phyloP scores from a whole-genome alignment of 2,329 filamentous ascomycete genomes.

The Colletotrichum zoysiae region DNA sequence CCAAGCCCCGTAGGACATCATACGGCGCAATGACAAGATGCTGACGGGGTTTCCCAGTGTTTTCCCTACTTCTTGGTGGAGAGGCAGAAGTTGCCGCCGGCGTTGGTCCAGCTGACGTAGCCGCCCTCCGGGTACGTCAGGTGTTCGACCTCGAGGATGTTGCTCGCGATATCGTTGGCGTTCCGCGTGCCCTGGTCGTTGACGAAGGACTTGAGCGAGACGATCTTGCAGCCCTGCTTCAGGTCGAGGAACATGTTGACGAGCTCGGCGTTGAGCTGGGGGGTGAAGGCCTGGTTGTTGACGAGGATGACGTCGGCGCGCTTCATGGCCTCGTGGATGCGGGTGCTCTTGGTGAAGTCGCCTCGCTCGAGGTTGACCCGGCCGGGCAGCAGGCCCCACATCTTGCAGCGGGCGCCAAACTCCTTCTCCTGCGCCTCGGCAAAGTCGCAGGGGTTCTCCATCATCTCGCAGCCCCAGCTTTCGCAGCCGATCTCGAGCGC shows the following conservation, averaged over 20 bases:
- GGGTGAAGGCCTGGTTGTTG: conserved; percentile 97
- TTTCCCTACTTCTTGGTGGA: conserved; percentile 77
- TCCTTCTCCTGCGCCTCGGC: conserved; percentile 85
- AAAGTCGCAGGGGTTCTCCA: conserved; percentile 88
- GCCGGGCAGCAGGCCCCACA: conserved; percentile 90
- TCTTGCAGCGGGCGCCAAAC: conserved; percentile 84
- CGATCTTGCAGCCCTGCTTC: conserved; percentile 89
- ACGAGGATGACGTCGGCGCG: conserved; percentile 95
- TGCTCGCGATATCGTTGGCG: conserved; percentile 82
- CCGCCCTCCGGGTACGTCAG: conserved; percentile 67
- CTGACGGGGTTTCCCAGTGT: conserved; percentile 46
- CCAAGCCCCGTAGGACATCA: conserved; percentile 40
- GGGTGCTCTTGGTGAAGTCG: conserved; percentile 82
- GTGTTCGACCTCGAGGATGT: conserved; percentile 82
- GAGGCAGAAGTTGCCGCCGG: conserved; percentile 88
- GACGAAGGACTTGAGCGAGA: conserved; percentile 93
- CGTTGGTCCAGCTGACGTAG: conserved; percentile 93
- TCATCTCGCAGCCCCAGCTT: conserved; percentile 96
- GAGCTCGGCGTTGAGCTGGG: conserved; percentile 85
- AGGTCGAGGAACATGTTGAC: conserved; percentile 93
- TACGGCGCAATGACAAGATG: conserved; percentile 38
- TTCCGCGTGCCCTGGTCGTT: conserved; percentile 84
- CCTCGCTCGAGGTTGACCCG: conserved; percentile 83
- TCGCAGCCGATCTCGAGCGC: conserved; percentile 94
- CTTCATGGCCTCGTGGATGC: conserved; percentile 79